These are phyloP conservation scores for Alnus glutinosa DNA, from an alignment of 306 rosid genomes.

Conservation along the genomic window DNA sequence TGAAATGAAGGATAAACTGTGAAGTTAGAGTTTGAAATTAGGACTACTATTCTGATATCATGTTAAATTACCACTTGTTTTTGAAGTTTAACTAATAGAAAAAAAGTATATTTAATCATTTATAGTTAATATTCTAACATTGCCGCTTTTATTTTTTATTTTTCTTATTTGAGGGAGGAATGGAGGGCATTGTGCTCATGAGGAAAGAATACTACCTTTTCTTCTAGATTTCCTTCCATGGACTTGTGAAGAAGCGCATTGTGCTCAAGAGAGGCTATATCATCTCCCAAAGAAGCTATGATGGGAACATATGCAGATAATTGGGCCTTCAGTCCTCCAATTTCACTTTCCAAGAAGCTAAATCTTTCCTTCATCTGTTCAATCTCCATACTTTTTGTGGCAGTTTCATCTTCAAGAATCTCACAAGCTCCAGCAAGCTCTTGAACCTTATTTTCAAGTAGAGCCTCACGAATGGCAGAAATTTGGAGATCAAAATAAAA, in stretches of 20 bases:
- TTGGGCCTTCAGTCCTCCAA: conserved; percentile 60
- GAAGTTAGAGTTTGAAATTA: no score
- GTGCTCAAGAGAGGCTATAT: conserved; percentile 73
- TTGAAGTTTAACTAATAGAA: no score
- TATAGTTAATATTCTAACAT: no score
- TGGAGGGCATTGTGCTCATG: neutral
- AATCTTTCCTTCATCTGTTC: conserved; percentile 56
- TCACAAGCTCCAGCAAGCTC: conserved; percentile 73
- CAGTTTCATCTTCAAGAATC: conserved; percentile 65
- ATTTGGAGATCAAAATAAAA: conserved; percentile 89
- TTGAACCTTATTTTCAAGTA: conserved; percentile 76
- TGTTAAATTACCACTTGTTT: no score
- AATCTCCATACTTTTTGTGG: conserved; percentile 59
- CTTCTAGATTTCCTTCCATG: conserved; percentile 28
- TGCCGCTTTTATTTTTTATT: no score
- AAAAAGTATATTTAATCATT: no score
- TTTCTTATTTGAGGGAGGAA: no score
- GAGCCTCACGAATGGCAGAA: conserved; percentile 76
- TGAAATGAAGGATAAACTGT: no score
- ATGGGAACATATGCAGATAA: conserved; percentile 74
- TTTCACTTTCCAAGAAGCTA: conserved; percentile 62
- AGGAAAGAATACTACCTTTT: conserved; percentile 50
- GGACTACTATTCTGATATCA: no score
- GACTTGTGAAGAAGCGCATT: conserved; percentile 44
- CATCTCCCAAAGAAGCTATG: conserved; percentile 70